Base-by-base conservation (phyloP, 352 stramenopile genomes). In the Pythium myriotylum region DNA sequence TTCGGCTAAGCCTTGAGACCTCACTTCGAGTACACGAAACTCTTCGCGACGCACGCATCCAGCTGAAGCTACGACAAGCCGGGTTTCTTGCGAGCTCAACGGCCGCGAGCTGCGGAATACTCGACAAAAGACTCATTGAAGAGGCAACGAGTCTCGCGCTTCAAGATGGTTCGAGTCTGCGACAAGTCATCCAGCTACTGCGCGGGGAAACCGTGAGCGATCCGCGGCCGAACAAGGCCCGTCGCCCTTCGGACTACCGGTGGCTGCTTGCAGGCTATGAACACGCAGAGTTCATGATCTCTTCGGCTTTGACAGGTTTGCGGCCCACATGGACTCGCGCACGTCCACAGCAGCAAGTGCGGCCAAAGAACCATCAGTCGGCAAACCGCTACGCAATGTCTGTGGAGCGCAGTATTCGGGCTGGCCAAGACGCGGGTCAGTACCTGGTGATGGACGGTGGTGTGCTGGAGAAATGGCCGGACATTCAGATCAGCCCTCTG, bases 361-460 rank as follows among this genome's bases (percentile, higher is more conserved):
- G n/a, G 2, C 47, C 14, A 0, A 39, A 40, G 23, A 64, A 64
- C 29, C 47, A 64, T 47, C n/a, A 37, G 24, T 64, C 37, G 12
- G 56, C 56, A n/a, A n/a, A n/a, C n/a, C n/a, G n/a, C n/a, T n/a
- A 4, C 7, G 2, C 8, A 33, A 6, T 16, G 27, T 40, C 6
- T 17, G 47, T 63, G 10, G 27, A 26, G 10, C 33, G 24, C 3
- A 56, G 51, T 41, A 45, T 72, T 8, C 45, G 57, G 1, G 16
- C 41, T n/a, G 57, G 65, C 12, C 58, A 68, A 57, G 40, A 43
- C 24, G 45, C 22, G 6, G 53, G 54, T 20, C 59, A 59, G 22
- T 65, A 68, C 37, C 41, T 72, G 0, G 50, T 63, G 1, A 23
- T 72, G 8, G 42, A 43, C 33, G 19, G 41, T 2, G 8, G 23